Evolutionary conservation across 495 filamentous ascomycete species (phyloP).

Genomic region (Trichoderma gamsii): DNA sequence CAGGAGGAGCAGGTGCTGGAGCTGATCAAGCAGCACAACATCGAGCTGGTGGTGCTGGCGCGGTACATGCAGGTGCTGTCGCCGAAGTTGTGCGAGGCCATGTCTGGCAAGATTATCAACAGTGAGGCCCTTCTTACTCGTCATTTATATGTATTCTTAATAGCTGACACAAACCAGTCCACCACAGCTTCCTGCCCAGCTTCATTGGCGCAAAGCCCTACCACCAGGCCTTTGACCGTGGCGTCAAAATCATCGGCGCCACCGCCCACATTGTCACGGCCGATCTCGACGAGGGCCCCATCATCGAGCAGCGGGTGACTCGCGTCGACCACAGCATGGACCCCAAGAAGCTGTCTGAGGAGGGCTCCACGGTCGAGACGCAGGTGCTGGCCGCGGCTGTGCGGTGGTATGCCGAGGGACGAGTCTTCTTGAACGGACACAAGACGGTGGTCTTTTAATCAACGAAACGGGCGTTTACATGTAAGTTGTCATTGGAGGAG

Average conservation of each 20-base stretch:
- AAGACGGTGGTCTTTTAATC: conserved; percentile 63
- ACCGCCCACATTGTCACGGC: conserved; percentile 73
- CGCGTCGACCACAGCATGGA: conserved; percentile 64
- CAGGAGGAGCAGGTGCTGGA: conserved; percentile 63
- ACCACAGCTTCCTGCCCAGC: conserved; percentile 70
- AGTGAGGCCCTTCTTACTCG: neutral
- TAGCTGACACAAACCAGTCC: conserved; percentile 38
- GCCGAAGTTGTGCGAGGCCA: conserved; percentile 60
- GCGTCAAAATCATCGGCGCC: conserved; percentile 75
- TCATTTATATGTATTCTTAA: neutral
- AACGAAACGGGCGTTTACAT: no score
- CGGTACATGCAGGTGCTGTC: conserved; percentile 80
- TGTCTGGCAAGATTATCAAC: conserved; percentile 73
- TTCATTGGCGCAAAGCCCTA: conserved; percentile 81
- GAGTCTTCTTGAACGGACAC: conserved; percentile 63
- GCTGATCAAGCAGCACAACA: conserved; percentile 52
- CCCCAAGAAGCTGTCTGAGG: conserved; percentile 62
- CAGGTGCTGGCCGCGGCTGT: conserved; percentile 66
- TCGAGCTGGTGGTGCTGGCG: conserved; percentile 71
- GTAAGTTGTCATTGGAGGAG: no score
- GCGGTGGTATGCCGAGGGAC: conserved; percentile 65
- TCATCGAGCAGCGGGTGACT: conserved; percentile 70
- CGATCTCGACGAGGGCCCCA: conserved; percentile 70
- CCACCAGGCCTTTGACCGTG: conserved; percentile 70
- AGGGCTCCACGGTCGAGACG: conserved; percentile 70